Conservation (phyloP, 257 asterid genomes). For the Solanum sejunctum region DNA sequence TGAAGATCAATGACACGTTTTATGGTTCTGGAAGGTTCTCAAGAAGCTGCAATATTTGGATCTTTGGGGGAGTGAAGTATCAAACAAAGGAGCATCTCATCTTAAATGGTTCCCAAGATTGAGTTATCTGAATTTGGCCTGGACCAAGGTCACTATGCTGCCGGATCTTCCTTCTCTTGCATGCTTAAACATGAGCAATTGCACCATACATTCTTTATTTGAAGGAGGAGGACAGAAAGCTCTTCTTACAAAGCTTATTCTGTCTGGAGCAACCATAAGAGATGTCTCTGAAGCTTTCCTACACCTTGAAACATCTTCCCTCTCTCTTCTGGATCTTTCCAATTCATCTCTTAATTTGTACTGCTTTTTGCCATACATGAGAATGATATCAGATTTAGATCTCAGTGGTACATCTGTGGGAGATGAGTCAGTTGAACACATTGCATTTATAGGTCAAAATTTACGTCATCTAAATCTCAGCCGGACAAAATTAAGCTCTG, state of each 20-base stretch:
- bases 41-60: constrained; percentile 55
- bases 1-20: not conserved
- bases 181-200: constrained; percentile 77
- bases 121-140: constrained; percentile 62
- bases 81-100: constrained; percentile 45
- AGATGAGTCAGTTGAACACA: constrained; percentile 45
- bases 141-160: constrained; percentile 67
- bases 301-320: constrained; percentile 32
- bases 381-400: constrained; percentile 45
- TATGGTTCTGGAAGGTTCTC: constrained; percentile 40
- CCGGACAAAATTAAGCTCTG: constrained; percentile 53
- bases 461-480: constrained; percentile 56
- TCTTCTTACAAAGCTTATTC: constrained; percentile 35
- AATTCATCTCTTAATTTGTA: constrained; percentile 38
- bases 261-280: constrained; percentile 47
- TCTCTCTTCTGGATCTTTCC: constrained; percentile 54
- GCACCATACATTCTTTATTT: constrained; percentile 48
- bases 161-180: constrained; percentile 51
- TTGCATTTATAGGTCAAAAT: constrained; percentile 41
- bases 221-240: constrained; percentile 41
- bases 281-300: constrained; percentile 37
- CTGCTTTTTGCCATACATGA: constrained; percentile 44
- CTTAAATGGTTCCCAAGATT: constrained; percentile 44
- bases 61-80: constrained; percentile 80
- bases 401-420: constrained; percentile 39